phyloP scores from a whole-genome alignment of 2,329 filamentous ascomycete genomes.

The Ophiostoma novo-ulmi region DNA sequence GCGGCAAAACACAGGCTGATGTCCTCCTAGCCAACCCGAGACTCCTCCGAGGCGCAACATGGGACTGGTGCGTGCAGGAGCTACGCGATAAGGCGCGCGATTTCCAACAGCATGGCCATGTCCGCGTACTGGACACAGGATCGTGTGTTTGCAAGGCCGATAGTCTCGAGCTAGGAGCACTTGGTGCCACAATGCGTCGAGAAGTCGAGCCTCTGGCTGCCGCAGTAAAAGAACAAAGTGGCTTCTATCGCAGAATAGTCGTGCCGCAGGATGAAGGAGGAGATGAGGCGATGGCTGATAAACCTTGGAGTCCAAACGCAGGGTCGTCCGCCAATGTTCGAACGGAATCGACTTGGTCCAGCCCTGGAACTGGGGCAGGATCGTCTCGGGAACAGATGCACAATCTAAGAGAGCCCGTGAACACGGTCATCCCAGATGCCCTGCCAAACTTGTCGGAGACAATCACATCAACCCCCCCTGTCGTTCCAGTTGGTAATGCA shows the following conservation, averaged over 20 bases:
- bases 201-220: background rate
- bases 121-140: background rate
- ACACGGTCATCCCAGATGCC: background rate
- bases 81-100: background rate
- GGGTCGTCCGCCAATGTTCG: too few species aligned
- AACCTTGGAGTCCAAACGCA: too few species aligned
- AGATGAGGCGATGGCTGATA: too few species aligned
- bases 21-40: background rate
- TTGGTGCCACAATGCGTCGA: background rate
- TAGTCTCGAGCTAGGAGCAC: background rate
- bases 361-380: too few species aligned
- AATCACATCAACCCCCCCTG: too few species aligned
- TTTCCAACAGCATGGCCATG: background rate
- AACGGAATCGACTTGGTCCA: too few species aligned
- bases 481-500: too few species aligned
- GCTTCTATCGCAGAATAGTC: background rate
- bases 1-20: background rate
- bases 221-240: background rate
- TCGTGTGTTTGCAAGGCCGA: background rate
- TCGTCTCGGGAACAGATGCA: background rate
- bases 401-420: background rate
- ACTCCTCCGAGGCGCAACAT: background rate
- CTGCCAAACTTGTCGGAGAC: too few species aligned
- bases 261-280: background rate
- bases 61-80: background rate